phyloP scores from a whole-genome alignment of 768 basidiomycete genomes.

The Amanita exitialis region DNA sequence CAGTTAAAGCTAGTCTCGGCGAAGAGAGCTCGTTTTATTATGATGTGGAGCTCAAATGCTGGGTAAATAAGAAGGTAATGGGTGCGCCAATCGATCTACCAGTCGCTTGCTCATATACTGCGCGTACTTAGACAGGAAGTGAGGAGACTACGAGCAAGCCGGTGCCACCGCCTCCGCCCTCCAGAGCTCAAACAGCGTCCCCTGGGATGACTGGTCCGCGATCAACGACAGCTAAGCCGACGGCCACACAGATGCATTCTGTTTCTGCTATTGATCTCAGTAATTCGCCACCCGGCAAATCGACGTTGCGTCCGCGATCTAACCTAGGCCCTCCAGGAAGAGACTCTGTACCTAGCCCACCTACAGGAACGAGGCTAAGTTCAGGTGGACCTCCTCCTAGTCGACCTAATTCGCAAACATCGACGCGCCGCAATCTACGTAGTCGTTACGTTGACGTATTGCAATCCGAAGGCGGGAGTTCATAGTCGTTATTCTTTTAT shows the following conservation, averaged over 20 bases:
- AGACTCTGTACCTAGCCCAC: conserved; percentile 38
- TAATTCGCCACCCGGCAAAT: conserved; percentile 39
- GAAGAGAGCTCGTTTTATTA: conserved; percentile 87
- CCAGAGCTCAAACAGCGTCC: conserved; percentile 79
- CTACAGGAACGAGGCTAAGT: conserved; percentile 33
- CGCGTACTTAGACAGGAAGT: conserved; percentile 35
- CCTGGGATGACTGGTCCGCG: conserved; percentile 44
- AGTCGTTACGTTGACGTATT: conserved; percentile 91
- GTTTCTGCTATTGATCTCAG: conserved; percentile 52
- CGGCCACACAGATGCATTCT: conserved; percentile 10
- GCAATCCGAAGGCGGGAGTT: conserved; percentile 36
- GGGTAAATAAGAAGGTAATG: conserved; percentile 89
- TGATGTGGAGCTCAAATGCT: conserved; percentile 89
- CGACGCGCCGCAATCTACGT: conserved; percentile 63
- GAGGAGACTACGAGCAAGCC: conserved; percentile 46
- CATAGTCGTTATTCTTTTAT: conserved; percentile 9
- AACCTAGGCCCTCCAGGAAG: conserved; percentile 43
- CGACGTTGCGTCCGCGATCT: conserved; percentile 51
- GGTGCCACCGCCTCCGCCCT: conserved; percentile 64
- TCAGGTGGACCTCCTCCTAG: conserved; percentile 44
- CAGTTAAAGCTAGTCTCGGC: conserved; percentile 87
- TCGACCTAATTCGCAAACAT: conserved; percentile 46
- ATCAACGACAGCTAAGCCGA: conserved; percentile 29
- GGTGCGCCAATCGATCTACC: background rate
- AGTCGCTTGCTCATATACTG: background rate